Base-by-base conservation (phyloP, 345 rosid genomes). In the Aethionema arabicum region DNA sequence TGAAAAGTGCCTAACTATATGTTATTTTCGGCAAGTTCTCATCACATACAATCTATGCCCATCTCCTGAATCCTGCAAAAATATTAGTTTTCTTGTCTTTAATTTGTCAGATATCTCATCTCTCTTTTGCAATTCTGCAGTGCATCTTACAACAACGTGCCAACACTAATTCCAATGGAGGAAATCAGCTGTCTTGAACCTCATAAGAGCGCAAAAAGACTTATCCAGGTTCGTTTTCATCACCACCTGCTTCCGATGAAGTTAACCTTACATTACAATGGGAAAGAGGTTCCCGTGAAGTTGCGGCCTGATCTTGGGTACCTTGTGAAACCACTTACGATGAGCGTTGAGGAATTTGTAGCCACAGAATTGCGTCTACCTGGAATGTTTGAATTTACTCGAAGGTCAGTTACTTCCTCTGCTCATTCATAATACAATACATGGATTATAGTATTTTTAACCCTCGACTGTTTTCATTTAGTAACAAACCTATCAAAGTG, bases 271-370 rank as follows among this genome's bases (percentile, higher is more conserved):
- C 68, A 70, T 57, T 79, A 72, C 46, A 69, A 78, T 70, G 87
- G 70, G 49, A 85, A 78, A 78, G 84, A 73, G 70, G 69, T 80
- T 70, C 84, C 85, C 9, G 86, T 85, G 70, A 90, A 90, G 83
- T 72, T 90, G 79, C 77, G 88, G 58, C 99, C 99, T 55, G 95
- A 93, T 72, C 87, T 93, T 44, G 99, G 99, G 43, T 93, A 87
- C 77, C 88, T 93, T 77, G 86, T 93, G 61, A 93, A 82, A 69
- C 97, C 99, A 44, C 80, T 79, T 55, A 81, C 83, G 1, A 72
- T 87, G 85, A 81, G 79, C 66, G 42, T 73, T 63, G 84, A 81
- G 56, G 72, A 76, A 57, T 87, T 87, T 75, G 45, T 48, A 59
- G 74, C 77, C 49, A 79, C 64, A 49, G 90, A 87, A 77, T 82